Evolutionary conservation across 257 asterid genomes (phyloP).

Genomic region (Plectranthus barbatus): DNA sequence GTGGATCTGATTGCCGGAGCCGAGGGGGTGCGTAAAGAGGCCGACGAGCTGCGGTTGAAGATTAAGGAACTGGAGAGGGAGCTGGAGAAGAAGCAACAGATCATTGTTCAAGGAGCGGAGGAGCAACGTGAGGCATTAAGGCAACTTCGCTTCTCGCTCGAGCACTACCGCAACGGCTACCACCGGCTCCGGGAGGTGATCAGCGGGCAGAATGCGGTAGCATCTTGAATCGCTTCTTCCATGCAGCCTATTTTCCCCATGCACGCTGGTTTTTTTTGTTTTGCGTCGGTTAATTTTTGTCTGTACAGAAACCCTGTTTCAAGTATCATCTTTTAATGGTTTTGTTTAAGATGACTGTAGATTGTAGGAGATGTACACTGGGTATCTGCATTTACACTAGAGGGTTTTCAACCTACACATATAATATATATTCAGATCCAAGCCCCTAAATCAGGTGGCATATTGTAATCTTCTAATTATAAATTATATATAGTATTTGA

Average conservation of each 20-base stretch:
- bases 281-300: not conserved
- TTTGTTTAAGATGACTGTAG: not conserved
- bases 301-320: not conserved
- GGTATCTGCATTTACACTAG: no score
- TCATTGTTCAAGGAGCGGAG: slow-evolving; percentile 57
- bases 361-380: no score
- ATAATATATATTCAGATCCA: no score
- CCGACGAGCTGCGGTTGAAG: slow-evolving; percentile 37
- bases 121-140: slow-evolving; percentile 87
- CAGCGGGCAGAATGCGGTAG: slow-evolving; percentile 34
- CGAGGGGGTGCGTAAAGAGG: slow-evolving; percentile 35
- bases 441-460: not conserved
- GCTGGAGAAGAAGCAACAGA: slow-evolving; percentile 45
- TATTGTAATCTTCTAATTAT: no score
- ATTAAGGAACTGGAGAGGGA: slow-evolving; percentile 49
- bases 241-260: no score
- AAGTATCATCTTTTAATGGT: not conserved
- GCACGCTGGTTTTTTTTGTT: not conserved
- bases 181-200: slow-evolving; percentile 58
- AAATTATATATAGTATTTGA: no score
- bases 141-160: slow-evolving; percentile 80
- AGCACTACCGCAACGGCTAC: slow-evolving; percentile 68
- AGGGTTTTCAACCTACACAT: no score
- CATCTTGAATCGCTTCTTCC: slow-evolving; percentile 29
- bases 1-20: slow-evolving; percentile 32